Conservation (phyloP, 2,329 filamentous ascomycete genomes). For the Claviceps purpurea region DNA sequence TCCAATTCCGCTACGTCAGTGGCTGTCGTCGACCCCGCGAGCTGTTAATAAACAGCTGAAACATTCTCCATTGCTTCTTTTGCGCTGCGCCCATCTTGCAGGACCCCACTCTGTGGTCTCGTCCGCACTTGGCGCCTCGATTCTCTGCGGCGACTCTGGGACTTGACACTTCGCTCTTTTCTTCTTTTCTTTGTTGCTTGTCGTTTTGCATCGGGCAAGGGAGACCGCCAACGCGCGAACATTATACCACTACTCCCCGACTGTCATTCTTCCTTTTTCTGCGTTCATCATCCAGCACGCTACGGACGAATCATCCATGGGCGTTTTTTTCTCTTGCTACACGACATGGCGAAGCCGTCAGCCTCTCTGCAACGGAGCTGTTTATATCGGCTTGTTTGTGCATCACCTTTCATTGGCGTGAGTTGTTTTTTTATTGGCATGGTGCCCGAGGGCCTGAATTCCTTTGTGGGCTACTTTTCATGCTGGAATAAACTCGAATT, state of each 20-base stretch:
- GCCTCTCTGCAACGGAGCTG: background rate
- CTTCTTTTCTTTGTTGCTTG: background rate
- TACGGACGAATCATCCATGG: slow-evolving; percentile 5
- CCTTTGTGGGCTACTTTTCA: background rate
- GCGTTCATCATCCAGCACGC: background rate
- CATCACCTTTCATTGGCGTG: background rate
- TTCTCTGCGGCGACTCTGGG: background rate
- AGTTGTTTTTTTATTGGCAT: background rate
- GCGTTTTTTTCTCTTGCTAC: slow-evolving; percentile 5
- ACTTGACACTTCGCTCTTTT: slow-evolving; percentile 1
- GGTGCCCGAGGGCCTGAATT: background rate
- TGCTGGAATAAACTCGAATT: background rate
- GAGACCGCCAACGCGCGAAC: slow-evolving; percentile 3
- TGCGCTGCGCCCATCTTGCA: background rate
- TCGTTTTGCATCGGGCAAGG: slow-evolving; percentile 4
- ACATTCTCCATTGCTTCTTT: background rate
- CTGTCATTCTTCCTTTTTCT: background rate
- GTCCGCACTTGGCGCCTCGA: background rate
- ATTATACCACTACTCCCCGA: slow-evolving; percentile 4
- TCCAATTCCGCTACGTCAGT: background rate
- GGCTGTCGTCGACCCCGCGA: background rate
- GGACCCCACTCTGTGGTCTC: background rate
- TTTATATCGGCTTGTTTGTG: background rate
- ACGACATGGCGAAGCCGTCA: slow-evolving; percentile 2
- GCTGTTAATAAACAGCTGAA: background rate